phyloP scores from a whole-genome alignment of 108 stramenopile species.

The Discostella stelligeroides region DNA sequence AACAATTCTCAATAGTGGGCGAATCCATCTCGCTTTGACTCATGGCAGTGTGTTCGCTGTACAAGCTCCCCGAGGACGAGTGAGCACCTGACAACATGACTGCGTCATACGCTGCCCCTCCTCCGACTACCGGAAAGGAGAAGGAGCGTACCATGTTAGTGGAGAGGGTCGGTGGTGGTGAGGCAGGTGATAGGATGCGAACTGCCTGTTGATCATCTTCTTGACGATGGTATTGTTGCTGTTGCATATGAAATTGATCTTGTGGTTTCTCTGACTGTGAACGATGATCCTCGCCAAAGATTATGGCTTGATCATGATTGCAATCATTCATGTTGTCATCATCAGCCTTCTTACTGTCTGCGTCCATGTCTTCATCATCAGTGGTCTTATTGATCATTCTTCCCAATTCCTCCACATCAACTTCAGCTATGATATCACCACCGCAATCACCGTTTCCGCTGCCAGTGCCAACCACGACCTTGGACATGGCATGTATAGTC shows the following conservation, averaged over 20 bases:
- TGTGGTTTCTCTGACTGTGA: slow-evolving; percentile 3
- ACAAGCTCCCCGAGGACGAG: background rate
- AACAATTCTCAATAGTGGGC: background rate
- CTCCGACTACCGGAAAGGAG: background rate
- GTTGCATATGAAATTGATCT: slow-evolving; percentile 13
- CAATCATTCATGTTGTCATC: background rate
- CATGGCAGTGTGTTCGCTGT: slow-evolving; percentile 4
- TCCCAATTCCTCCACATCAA: background rate
- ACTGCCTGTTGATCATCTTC: slow-evolving; percentile 7
- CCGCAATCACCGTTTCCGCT: background rate
- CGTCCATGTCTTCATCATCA: background rate
- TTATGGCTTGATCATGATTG: background rate
- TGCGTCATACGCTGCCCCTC: background rate
- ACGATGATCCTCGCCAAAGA: slow-evolving; percentile 3
- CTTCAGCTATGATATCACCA: background rate
- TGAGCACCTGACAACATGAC: background rate
- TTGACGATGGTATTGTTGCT: slow-evolving; percentile 13
- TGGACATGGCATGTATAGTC: slow-evolving; percentile 1
- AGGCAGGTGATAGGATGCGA: too few relatives aligned
- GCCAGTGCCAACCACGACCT: background rate
- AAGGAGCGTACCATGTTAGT: too few relatives aligned
- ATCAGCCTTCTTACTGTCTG: background rate
- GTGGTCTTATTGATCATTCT: slow-evolving; percentile 10
- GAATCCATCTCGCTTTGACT: background rate
- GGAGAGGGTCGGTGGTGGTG: too few relatives aligned